phyloP scores from a whole-genome alignment of 228 moss, liverwort and hornwort genomes.

The Sphagnum fallax region DNA sequence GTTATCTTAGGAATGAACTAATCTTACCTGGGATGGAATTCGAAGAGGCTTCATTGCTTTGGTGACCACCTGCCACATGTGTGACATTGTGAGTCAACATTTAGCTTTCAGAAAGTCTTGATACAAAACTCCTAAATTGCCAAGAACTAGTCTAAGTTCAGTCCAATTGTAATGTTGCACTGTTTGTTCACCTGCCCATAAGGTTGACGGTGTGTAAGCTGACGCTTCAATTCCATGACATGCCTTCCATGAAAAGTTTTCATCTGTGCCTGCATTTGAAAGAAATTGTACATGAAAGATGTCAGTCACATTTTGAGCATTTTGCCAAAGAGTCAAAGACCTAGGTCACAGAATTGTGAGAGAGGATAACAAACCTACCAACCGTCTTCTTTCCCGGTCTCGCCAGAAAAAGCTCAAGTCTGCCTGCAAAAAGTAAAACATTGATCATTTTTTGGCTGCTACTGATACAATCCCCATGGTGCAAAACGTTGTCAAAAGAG shows the following conservation, averaged over 20 bases:
- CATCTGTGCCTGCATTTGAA: neutral
- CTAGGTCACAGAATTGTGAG: neutral
- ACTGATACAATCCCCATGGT: no score
- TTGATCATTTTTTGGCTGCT: no score
- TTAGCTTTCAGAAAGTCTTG: no score
- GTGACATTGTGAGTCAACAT: no score
- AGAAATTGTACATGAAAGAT: neutral
- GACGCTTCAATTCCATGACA: slow-evolving; percentile 21
- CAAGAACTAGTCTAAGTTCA: no score
- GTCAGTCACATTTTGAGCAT: neutral
- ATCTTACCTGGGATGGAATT: no score
- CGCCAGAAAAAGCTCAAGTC: slow-evolving; percentile 26
- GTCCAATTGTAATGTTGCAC: no score
- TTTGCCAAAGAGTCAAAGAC: no score
- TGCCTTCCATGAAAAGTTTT: slow-evolving; percentile 16
- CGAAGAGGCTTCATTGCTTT: no score
- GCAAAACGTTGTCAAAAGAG: neutral
- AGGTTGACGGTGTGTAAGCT: slow-evolving; percentile 19
- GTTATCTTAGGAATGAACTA: no score
- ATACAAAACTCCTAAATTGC: no score
- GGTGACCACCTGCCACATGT: no score
- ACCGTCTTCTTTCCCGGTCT: slow-evolving; percentile 8
- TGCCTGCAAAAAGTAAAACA: slow-evolving; percentile 1
- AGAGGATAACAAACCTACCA: slow-evolving; percentile 7
- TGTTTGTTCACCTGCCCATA: slow-evolving; percentile 11